Conservation (phyloP, 352 stramenopile genomes). For the Pythium sukuiense region DNA sequence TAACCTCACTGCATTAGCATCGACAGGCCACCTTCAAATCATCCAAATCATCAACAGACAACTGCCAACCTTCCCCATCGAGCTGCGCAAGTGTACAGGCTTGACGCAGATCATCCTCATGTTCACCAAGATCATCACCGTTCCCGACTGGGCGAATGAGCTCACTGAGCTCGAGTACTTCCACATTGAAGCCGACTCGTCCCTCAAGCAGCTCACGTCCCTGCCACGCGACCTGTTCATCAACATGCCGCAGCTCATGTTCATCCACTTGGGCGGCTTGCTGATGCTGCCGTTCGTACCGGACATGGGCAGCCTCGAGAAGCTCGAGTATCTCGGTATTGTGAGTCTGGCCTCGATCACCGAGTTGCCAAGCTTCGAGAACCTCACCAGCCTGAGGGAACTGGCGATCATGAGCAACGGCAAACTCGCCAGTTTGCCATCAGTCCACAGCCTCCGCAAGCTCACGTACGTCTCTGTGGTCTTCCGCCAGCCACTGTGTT, state of each 20-base stretch:
- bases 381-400: background rate
- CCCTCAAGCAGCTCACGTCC: slow-evolving; percentile 15
- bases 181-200: slow-evolving; percentile 21
- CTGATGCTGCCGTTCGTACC: slow-evolving; percentile 11
- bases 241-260: slow-evolving; percentile 18
- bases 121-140: slow-evolving; percentile 25
- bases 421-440: slow-evolving; percentile 1
- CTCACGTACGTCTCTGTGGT: slow-evolving; percentile 16
- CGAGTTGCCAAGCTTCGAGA: slow-evolving; percentile 11
- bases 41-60: slow-evolving; percentile 32
- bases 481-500: slow-evolving; percentile 15
- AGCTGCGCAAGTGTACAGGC: slow-evolving; percentile 18
- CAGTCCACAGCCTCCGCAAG: background rate
- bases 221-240: slow-evolving; percentile 20
- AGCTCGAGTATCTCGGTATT: slow-evolving; percentile 20
- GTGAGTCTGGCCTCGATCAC: slow-evolving; percentile 11
- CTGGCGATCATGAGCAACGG: slow-evolving; percentile 11
- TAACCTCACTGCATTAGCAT: slow-evolving; percentile 17
- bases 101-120: slow-evolving; percentile 34
- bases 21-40: slow-evolving; percentile 24
- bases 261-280: slow-evolving; percentile 23
- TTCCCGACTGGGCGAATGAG: slow-evolving; percentile 27
- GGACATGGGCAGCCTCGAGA: background rate
- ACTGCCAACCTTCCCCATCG: slow-evolving; percentile 12
- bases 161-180: slow-evolving; percentile 15